Base-by-base conservation (phyloP, 345 rosid genomes). In the Gossypium rotundifolium region DNA sequence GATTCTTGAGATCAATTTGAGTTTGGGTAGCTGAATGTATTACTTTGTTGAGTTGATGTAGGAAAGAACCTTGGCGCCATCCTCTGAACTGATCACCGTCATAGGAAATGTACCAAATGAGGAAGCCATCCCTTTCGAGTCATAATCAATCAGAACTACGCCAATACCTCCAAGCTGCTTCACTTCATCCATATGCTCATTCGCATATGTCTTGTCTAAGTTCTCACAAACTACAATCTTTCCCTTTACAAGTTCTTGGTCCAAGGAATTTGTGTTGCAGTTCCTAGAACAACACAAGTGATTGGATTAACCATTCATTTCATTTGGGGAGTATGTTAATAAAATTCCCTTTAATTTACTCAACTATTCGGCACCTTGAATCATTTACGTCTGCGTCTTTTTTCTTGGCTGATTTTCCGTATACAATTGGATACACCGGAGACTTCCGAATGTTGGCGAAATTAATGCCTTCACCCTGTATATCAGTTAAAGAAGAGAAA, bases 11-110 rank as follows among this genome's bases (percentile, higher is more conserved):
- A 8, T 33, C 9, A n/a, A 64, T 18, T 18, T 10, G 54, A 53
- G 45, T 33, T 16, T 71, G 29, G n/a, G 18, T 27, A 2, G 44
- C 4, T 33, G 55, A n/a, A 13, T 64, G 18, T 33, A 61, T 74
- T 85, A 90, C 98, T 75, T 77, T 25, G 88, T 88, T 52, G 94
- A 87, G 85, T 89, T 93, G 69, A 93, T 81, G 72, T 93, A 91
- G 17, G 85, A 74, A 5, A 76, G 75, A 77, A 91, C 75, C 53
- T 81, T 77, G 7, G 75, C 73, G 61, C 81, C 93, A 33, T 91
- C 96, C 44, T 81, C 84, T 18, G 87, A 81, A 74, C 86, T 82
- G 59, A 93, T 79, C 3, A 85, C 83, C 0, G 87, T 81, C 59
- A 75, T 77, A 1, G 94, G 93, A 44, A 88, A 90, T 46, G 84